phyloP scores from a whole-genome alignment of 2,329 filamentous ascomycete species.

The Periglandula ipomoeae region DNA sequence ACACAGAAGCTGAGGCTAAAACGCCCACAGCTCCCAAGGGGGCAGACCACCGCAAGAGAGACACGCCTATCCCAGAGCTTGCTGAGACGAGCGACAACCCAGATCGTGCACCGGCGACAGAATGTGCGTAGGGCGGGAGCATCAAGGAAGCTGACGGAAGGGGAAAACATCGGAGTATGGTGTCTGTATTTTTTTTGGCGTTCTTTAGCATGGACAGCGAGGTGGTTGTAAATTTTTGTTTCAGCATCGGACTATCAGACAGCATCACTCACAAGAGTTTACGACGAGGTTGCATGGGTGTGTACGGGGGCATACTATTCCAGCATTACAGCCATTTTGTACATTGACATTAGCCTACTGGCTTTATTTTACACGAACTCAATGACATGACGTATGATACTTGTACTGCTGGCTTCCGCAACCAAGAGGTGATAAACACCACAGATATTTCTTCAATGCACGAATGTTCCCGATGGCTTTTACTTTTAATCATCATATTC shows the following conservation, averaged over 20 bases:
- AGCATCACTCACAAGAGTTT: not conserved
- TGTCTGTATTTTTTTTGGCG: not conserved
- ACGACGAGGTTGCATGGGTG: not conserved
- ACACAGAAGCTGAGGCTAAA: constrained; percentile 27
- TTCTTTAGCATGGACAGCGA: not conserved
- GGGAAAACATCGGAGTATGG: not conserved
- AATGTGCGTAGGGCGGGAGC: not conserved
- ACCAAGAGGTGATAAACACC: no score
- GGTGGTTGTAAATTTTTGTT: not conserved
- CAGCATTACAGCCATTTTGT: not conserved
- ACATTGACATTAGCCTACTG: not conserved
- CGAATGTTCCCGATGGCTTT: no score
- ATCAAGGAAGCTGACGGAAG: not conserved
- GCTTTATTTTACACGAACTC: no score
- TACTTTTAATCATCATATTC: not conserved
- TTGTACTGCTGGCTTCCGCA: no score
- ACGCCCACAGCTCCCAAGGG: constrained; percentile 27
- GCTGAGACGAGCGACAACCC: constrained; percentile 6
- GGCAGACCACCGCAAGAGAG: constrained; percentile 9
- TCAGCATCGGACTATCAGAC: not conserved
- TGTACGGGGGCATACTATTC: not conserved
- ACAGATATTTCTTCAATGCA: no score
- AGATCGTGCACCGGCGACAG: not conserved
- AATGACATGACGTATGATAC: no score
- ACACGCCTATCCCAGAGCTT: constrained; percentile 18